Base-by-base conservation (phyloP, 2,329 filamentous ascomycete species). In the Helotiales sp. region DNA sequence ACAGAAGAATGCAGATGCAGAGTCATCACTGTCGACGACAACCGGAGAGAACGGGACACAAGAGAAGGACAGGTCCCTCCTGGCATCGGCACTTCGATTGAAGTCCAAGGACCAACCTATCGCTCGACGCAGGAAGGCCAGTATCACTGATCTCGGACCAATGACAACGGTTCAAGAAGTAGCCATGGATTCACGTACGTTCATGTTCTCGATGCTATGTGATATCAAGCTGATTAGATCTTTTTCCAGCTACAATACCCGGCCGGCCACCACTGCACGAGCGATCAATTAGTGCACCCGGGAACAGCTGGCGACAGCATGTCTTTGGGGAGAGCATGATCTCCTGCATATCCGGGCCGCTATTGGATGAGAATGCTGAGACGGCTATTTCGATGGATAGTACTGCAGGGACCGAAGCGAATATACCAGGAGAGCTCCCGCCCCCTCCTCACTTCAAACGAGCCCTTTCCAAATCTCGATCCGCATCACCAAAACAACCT, bases 141-240 rank as follows among this genome's bases (percentile, higher is more conserved):
- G 82, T 71, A 81, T 86, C 13, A 81, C 84, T 9, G 86, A 89
- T 60, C 71, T 87, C 49, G 85, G 83, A 1, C 84, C 83, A 31
- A 86, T 88, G 85, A 87, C 85, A 5, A 88, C 85, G 1, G 85
- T 88, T 13, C 84, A 88, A 62, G 86, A 88, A 68, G 73, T 81
- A 49, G 72, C 83, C 52, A 88, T 89, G 84, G 86, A 89, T 72
- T 89, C 86, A 66, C 86, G 86, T 89, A 77, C 76, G 86, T 69
- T 40, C 34, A n/a, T 7, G 5, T 22, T 42, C 17, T 29, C 13
- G 10, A 19, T 49, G 7, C 47, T 49, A 24, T 8, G 34, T 47
- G 42, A 30, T 44, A 29, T 33, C 27, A 49, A 56, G 57, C 54
- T 59, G 52, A 58, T 57, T 29, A 57, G 27, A 58, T 50, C 8